Conservation (phyloP, 768 basidiomycete genomes). For the Kwoniella sp. region DNA sequence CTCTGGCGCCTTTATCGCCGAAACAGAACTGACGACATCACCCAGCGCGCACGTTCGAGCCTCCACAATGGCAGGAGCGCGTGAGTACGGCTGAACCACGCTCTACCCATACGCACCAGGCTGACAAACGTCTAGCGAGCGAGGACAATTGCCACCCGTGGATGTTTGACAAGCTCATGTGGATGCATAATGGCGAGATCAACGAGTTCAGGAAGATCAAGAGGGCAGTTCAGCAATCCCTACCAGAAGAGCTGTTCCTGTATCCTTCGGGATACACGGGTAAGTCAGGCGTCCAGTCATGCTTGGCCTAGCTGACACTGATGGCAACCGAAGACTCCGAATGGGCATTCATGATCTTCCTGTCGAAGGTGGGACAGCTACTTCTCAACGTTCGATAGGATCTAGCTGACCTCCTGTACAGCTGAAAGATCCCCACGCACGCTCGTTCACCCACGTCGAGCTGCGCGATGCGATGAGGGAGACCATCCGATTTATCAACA, state of each 20-base stretch:
- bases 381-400: too few relatives aligned
- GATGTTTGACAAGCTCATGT: constrained; percentile 86
- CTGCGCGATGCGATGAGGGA: constrained; percentile 82
- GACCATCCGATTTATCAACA: constrained; percentile 75
- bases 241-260: constrained; percentile 80
- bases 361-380: constrained; percentile 55
- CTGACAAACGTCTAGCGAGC: constrained; percentile 28
- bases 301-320: constrained; percentile 6
- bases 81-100: constrained; percentile 42
- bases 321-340: constrained; percentile 66
- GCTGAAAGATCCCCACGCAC: constrained; percentile 76
- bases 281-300: constrained; percentile 40
- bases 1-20: background rate
- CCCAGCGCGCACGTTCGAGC: constrained; percentile 80
- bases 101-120: too few relatives aligned
- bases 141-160: constrained; percentile 70
- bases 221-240: constrained; percentile 66
- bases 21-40: background rate
- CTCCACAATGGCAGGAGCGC: constrained; percentile 59
- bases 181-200: constrained; percentile 95
- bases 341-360: constrained; percentile 90
- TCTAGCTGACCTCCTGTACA: constrained; percentile 42
- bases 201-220: constrained; percentile 77
- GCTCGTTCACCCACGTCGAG: constrained; percentile 64
- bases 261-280: constrained; percentile 90